phyloP scores from a whole-genome alignment of 2,329 filamentous ascomycete genomes.

The Trichoderma atroviride region DNA sequence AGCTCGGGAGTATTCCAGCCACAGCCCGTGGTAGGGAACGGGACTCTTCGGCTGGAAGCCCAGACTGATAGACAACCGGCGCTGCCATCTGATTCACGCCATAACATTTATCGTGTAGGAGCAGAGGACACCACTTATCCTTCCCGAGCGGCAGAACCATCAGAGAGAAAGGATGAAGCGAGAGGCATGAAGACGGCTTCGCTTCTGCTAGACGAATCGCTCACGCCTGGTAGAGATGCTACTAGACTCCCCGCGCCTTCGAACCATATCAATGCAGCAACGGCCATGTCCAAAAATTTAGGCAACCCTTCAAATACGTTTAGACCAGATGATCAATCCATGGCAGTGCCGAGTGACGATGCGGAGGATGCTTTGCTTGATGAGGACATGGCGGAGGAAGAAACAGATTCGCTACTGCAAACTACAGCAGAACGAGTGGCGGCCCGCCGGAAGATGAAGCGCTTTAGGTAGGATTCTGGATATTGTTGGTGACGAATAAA shows the following conservation, averaged over 20 bases:
- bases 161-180: constrained; percentile 20
- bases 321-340: constrained; percentile 20
- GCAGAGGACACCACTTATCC: constrained; percentile 46
- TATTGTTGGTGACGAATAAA: neutral
- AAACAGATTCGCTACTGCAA: constrained; percentile 46
- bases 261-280: constrained; percentile 45
- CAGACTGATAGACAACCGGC: constrained; percentile 62
- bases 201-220: constrained; percentile 31
- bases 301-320: constrained; percentile 9
- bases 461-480: constrained; percentile 64
- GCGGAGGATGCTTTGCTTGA: constrained; percentile 59
- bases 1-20: constrained; percentile 27
- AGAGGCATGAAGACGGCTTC: constrained; percentile 17
- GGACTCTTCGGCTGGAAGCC: constrained; percentile 58
- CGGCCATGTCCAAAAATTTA: neutral
- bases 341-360: constrained; percentile 41
- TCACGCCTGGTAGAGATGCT: constrained; percentile 46
- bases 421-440: constrained; percentile 60
- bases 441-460: constrained; percentile 71
- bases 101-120: constrained; percentile 46
- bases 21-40: constrained; percentile 40
- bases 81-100: constrained; percentile 43
- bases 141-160: constrained; percentile 25
- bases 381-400: constrained; percentile 57
- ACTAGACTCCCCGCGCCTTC: constrained; percentile 44